phyloP scores from a whole-genome alignment of 108 stramenopile genomes.

The Ochromonas danica region DNA sequence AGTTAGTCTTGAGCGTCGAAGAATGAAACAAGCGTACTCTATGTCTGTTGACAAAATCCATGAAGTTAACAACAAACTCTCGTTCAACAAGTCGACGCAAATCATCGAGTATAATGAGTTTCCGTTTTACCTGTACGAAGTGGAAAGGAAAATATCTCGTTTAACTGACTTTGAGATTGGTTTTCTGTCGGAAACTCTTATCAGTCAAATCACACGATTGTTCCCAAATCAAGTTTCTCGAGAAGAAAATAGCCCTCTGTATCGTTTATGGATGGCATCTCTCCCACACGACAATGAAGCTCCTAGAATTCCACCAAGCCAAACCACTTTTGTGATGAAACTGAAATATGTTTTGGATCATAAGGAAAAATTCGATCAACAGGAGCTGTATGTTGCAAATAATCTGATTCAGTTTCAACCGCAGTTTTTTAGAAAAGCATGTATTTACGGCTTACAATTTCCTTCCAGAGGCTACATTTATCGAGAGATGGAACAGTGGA shows the following conservation, averaged over 20 bases:
- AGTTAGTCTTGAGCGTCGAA: slow-evolving; percentile 1
- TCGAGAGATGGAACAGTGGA: slow-evolving; percentile 8
- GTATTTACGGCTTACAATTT: slow-evolving; percentile 23
- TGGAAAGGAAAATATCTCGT: slow-evolving; percentile 20
- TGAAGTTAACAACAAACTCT: slow-evolving; percentile 17
- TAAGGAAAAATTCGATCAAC: background rate
- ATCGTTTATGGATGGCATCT: slow-evolving; percentile 10
- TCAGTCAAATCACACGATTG: background rate
- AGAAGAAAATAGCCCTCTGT: slow-evolving; percentile 6
- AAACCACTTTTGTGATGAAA: background rate
- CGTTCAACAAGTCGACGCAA: slow-evolving; percentile 14
- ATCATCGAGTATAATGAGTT: slow-evolving; percentile 21
- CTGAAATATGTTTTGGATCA: slow-evolving; percentile 17
- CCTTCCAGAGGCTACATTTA: background rate
- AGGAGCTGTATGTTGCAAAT: slow-evolving; percentile 16
- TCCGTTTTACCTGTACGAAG: slow-evolving; percentile 19
- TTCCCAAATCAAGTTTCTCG: slow-evolving; percentile 9
- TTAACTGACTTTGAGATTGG: slow-evolving; percentile 19
- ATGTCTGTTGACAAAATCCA: slow-evolving; percentile 1
- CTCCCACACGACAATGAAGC: slow-evolving; percentile 7
- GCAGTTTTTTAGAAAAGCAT: slow-evolving; percentile 7
- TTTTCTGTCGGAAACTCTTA: slow-evolving; percentile 2
- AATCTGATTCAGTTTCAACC: background rate
- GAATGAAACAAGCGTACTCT: slow-evolving; percentile 18
- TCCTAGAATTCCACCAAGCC: background rate